phyloP scores from a whole-genome alignment of 345 rosid genomes.

The Acer negundo region DNA sequence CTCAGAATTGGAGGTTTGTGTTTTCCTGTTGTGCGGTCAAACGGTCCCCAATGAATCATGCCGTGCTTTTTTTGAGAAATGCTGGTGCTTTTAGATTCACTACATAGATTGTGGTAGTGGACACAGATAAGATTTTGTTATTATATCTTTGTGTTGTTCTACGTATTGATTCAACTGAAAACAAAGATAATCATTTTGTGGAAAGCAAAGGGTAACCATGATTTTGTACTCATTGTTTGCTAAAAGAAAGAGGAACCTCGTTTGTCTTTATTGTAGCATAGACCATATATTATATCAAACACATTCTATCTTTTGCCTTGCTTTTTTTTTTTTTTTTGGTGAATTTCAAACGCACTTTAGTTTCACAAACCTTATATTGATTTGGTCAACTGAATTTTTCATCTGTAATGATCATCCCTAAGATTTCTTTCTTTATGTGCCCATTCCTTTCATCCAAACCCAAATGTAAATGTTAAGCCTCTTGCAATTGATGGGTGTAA shows the following conservation, averaged over 20 bases:
- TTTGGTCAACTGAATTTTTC: background rate
- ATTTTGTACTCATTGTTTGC: background rate
- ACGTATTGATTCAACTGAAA: no score
- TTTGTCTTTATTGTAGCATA: constrained; percentile 4
- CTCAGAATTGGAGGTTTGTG: no score
- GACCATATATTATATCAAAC: background rate
- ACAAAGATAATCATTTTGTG: no score
- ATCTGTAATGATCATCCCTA: background rate
- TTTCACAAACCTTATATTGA: background rate
- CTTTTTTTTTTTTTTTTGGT: background rate
- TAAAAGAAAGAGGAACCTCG: background rate
- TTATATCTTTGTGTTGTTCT: no score
- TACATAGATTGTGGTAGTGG: no score
- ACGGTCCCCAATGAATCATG: no score
- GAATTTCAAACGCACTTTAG: background rate
- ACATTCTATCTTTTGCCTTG: background rate
- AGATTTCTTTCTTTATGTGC: background rate
- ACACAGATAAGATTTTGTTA: no score
- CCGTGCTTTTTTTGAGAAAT: no score
- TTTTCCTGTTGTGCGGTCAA: no score
- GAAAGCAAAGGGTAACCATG: no score
- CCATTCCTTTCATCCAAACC: background rate
- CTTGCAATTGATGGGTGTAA: background rate
- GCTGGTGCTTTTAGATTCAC: no score
- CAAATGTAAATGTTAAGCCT: background rate